Evolutionary conservation across 768 basidiomycete genomes (phyloP), one percentile per base, ranked within the genome.

Genomic region (Leucosporidium yakuticum): DNA sequence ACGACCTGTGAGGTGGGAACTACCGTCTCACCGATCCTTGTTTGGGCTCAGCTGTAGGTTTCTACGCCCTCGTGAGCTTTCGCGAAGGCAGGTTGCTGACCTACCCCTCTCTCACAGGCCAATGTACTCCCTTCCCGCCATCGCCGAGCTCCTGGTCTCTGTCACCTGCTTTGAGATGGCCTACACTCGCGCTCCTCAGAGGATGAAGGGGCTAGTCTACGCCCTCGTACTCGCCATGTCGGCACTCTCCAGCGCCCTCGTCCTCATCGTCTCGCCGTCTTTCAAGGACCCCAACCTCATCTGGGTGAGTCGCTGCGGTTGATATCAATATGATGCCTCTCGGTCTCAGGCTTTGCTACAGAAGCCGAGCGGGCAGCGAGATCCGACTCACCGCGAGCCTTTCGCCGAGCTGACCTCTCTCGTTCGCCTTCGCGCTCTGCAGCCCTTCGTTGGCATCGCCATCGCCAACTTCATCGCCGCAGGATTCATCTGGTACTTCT

Each of bases 181-280:
- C 29, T 56, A 56, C 29, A 32, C 55, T 17, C 55, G 55, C 9
- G 55, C 55, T 12, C 55, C 55, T 23, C 31, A 31, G 15, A 2
- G 55, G 29, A 56, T 56, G 55, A 69, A 91, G 79, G 90, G 89
- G n/a, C 90, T 92, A 64, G 89, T 94, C 64, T 89, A 89, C 88
- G 68, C 73, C 4, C 34, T 69, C 59, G 69, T 50, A 17, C 58
- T 74, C n/a, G 66, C 74, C 67, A 73, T 54, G 17, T n/a, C 34
- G 7, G 51, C 56, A 1, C 29, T 71, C 23, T 64, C 55, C 27
- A 32, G 29, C 15, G 55, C 84, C 80, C 77, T 87, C 48, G 85
- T 86, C 77, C 31, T 32, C 15, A 34, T 34, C 55, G 31, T 56
- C 27, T 86, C 88, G 4, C 53, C 89, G 53, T 69, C 76, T 51